Base-by-base conservation (phyloP, 2,329 filamentous ascomycete species). In the Amauroascus verrucosus region DNA sequence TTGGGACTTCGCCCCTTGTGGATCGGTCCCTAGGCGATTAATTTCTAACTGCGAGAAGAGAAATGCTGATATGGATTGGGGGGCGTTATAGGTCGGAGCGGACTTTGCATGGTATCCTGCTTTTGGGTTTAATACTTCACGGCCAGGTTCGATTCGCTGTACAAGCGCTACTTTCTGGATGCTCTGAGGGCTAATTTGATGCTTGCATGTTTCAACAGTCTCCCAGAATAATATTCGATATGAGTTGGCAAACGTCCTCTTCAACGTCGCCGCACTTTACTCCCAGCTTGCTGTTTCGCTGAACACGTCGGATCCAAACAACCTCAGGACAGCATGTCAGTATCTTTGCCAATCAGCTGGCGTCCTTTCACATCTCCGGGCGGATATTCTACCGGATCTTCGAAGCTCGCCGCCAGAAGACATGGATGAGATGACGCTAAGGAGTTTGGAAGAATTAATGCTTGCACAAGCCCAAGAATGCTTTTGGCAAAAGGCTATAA, bases 61-160 rank as follows among this genome's bases (percentile, higher is more conserved):
- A 6, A 14, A 48, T 46, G 16, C 32, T 55, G 24, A 47, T 49
- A 24, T 43, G 22, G 32, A 33, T n/a, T n/a, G 9, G 38, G 18
- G 24, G n/a, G 41, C 35, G 30, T 48, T 53, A 58, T 62, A 90
- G 86, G 88, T 95, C 60, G 93, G 93, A 18, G 88, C 89, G 56
- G 89, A 97, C 56, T 98, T 98, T 64, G 85, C 87, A 2, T 98
- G 93, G 93, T 96, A 95, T 72, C 88, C 90, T 11, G 85, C 91
- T 3, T 75, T 97, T 54, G 93, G 91, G 50, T 96, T 95, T 68
- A 91, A 95, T 67, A 85, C 82, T 11, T 83, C 87, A 54, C 79
- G 84, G 44, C 86, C 88, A 24, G 74, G 68, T 71, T 58, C 58
- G 67, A 45, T 48, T 11, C 32, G 3, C 18, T 5, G 16, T n/a